Conservation (phyloP, 352 stramenopile species). For the Globisporangium spiculum region DNA sequence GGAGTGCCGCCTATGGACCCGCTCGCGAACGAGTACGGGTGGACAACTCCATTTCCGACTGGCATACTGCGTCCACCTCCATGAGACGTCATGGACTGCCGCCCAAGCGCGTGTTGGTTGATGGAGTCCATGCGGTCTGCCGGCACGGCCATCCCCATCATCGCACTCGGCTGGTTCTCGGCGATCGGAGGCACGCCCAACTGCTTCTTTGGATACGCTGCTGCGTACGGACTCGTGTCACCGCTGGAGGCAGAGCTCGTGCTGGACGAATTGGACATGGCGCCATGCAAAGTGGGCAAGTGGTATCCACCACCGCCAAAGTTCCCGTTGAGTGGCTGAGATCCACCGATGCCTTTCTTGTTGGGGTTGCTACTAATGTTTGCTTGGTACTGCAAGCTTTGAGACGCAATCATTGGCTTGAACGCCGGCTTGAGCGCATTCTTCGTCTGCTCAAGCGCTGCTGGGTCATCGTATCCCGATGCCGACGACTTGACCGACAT, state of each 20-base stretch:
- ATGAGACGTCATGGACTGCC: conserved; percentile 59
- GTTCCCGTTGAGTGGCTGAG: not conserved
- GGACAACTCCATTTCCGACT: conserved; percentile 3
- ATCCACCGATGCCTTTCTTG: not conserved
- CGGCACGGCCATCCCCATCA: conserved; percentile 20
- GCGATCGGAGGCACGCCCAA: conserved; percentile 29
- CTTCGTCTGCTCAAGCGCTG: conserved; percentile 7
- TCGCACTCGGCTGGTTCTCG: conserved; percentile 26
- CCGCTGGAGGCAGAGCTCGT: not conserved
- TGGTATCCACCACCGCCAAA: conserved; percentile 11
- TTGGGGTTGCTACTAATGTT: not conserved
- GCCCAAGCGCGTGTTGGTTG: conserved; percentile 28
- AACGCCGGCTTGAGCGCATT: conserved; percentile 26
- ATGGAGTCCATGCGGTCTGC: conserved; percentile 42
- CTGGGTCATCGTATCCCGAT: conserved; percentile 21
- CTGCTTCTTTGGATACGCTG: conserved; percentile 19
- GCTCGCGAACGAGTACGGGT: conserved; percentile 31
- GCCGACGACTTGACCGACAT: conserved; percentile 12
- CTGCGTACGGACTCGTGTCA: conserved; percentile 17
- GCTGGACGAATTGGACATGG: conserved; percentile 8
- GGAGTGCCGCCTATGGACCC: conserved; percentile 5
- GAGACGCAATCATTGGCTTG: conserved; percentile 19
- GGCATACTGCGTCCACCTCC: conserved; percentile 25
- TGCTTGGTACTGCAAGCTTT: conserved; percentile 4
- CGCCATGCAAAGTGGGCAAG: conserved; percentile 13